phyloP scores from a whole-genome alignment of 768 basidiomycete species.

The Auricularia sp. region DNA sequence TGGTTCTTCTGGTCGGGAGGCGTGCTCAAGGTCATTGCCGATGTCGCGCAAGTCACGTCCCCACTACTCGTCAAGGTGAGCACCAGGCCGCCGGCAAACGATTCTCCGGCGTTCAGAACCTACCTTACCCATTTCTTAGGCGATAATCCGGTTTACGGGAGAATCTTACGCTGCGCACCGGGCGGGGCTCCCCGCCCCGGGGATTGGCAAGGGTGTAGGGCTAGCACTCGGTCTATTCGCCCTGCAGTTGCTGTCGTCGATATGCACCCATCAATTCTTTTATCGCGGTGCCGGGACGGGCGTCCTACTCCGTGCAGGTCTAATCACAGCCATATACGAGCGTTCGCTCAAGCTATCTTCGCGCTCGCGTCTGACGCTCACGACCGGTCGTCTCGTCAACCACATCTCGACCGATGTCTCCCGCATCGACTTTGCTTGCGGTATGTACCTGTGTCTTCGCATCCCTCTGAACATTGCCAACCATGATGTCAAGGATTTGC shows the following conservation, averaged over 20 bases:
- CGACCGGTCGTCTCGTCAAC: conserved; percentile 85
- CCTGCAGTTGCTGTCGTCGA: conserved; percentile 55
- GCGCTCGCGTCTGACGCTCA: conserved; percentile 65
- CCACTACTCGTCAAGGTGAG: conserved; percentile 72
- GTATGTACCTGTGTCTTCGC: conserved; percentile 21
- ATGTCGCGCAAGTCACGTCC: conserved; percentile 61
- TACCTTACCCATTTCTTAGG: conserved; percentile 23
- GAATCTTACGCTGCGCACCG: conserved; percentile 42
- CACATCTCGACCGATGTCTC: conserved; percentile 91
- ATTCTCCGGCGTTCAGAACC: not conserved
- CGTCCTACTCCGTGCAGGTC: conserved; percentile 69
- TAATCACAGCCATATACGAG: conserved; percentile 80
- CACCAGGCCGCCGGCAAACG: not conserved
- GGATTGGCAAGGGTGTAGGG: conserved; percentile 56
- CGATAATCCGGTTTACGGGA: conserved; percentile 59
- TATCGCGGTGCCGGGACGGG: conserved; percentile 65
- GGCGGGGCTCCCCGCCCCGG: conserved; percentile 21
- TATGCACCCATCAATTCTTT: conserved; percentile 76
- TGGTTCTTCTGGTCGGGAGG: conserved; percentile 75
- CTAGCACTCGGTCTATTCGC: conserved; percentile 58
- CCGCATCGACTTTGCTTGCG: conserved; percentile 78
- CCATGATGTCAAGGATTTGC: conserved; percentile 34
- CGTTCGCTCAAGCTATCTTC: conserved; percentile 67
- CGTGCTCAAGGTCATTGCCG: conserved; percentile 45
- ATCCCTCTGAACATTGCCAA: not conserved